Evolutionary conservation across 2,329 filamentous ascomycete species (phyloP).

Genomic region (Diaporthe velutina): DNA sequence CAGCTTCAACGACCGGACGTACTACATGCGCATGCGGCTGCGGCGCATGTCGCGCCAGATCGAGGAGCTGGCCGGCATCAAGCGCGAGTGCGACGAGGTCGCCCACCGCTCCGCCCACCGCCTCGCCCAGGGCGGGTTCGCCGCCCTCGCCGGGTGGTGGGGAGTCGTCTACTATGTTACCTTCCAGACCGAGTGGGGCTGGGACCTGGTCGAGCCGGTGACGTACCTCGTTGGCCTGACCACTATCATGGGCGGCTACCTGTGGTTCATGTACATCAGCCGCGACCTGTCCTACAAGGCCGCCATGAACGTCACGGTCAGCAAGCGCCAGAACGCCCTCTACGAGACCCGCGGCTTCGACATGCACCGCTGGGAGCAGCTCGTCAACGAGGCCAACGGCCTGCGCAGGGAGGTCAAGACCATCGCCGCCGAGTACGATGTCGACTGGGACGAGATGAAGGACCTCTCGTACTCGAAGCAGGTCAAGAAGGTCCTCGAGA

Average conservation of each 20-base stretch:
- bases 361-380: slow-evolving; percentile 78
- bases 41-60: slow-evolving; percentile 79
- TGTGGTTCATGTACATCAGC: slow-evolving; percentile 96
- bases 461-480: slow-evolving; percentile 75
- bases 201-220: slow-evolving; percentile 92
- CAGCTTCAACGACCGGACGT: slow-evolving; percentile 89
- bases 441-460: slow-evolving; percentile 85
- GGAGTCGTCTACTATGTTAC: slow-evolving; percentile 80
- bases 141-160: slow-evolving; percentile 82
- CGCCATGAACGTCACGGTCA: slow-evolving; percentile 89
- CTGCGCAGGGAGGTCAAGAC: slow-evolving; percentile 83
- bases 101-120: slow-evolving; percentile 84
- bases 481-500: slow-evolving; percentile 68
- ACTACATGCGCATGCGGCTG: slow-evolving; percentile 84
- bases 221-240: slow-evolving; percentile 90
- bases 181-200: slow-evolving; percentile 82
- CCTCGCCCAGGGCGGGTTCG: slow-evolving; percentile 85
- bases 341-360: slow-evolving; percentile 85
- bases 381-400: slow-evolving; percentile 84
- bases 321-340: slow-evolving; percentile 79
- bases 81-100: slow-evolving; percentile 83
- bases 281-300: slow-evolving; percentile 88
- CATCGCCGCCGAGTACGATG: slow-evolving; percentile 88
- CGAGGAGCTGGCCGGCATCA: slow-evolving; percentile 77
- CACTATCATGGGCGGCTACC: slow-evolving; percentile 88